Evolutionary conservation across 1,139 yeast genomes (phyloP).

Genomic region (Geotrichum europaeum): DNA sequence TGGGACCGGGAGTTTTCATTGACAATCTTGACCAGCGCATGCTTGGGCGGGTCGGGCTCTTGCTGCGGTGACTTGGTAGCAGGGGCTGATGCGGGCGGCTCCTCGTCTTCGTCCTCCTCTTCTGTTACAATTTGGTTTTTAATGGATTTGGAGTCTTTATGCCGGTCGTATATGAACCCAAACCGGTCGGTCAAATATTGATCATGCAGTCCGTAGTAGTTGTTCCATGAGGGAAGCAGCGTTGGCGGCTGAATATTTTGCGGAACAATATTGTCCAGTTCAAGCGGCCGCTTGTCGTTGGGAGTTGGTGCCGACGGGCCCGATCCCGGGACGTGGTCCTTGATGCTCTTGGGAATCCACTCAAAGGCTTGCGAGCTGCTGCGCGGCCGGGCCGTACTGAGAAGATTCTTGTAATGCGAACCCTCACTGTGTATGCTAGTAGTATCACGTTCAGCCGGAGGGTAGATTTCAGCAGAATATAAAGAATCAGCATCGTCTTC

Average conservation of each 20-base stretch:
- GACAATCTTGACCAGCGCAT: slow-evolving; percentile 4
- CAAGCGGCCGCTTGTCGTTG: slow-evolving; percentile 39
- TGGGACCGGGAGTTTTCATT: slow-evolving; percentile 3
- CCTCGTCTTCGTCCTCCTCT: neutral
- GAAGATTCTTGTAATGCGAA: neutral
- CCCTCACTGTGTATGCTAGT: slow-evolving; percentile 9
- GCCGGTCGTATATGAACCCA: slow-evolving; percentile 42
- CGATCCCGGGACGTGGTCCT: slow-evolving; percentile 27
- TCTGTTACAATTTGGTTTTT: neutral
- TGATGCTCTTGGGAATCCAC: slow-evolving; percentile 25
- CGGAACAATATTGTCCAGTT: slow-evolving; percentile 41
- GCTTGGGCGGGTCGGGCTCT: neutral
- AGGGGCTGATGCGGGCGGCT: neutral
- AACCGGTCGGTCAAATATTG: slow-evolving; percentile 42
- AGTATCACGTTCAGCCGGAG: slow-evolving; percentile 3
- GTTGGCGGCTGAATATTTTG: slow-evolving; percentile 36
- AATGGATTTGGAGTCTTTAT: slow-evolving; percentile 5
- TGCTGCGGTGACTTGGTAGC: neutral
- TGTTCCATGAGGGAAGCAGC: slow-evolving; percentile 29
- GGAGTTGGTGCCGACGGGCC: slow-evolving; percentile 21
- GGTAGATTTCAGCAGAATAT: slow-evolving; percentile 6
- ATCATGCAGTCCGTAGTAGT: slow-evolving; percentile 27
- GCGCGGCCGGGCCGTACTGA: neutral
- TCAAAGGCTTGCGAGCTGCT: slow-evolving; percentile 21
- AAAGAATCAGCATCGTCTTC: slow-evolving; percentile 14